These are phyloP conservation scores for Triticum turgidum DNA, from an alignment of 176 grass and related monocot genomes.

Conservation along the genomic window DNA sequence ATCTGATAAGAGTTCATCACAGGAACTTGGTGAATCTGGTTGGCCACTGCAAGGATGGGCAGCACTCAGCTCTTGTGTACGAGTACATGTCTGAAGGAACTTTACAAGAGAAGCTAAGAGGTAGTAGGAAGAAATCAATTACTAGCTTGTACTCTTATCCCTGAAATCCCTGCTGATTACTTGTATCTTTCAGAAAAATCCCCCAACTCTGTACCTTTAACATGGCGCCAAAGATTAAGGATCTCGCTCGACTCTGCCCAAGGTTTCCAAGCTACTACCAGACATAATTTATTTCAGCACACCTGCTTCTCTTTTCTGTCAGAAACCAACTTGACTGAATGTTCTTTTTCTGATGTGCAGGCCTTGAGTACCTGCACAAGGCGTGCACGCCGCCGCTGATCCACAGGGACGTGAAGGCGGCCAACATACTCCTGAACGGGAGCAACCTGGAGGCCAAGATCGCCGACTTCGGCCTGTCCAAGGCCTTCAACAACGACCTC, in stretches of 20 bases:
- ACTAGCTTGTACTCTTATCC: background rate
- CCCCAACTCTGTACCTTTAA: conserved; percentile 15
- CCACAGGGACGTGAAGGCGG: conserved; percentile 60
- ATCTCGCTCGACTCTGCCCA: conserved; percentile 60
- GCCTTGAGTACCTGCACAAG: conserved; percentile 58
- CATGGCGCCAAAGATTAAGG: conserved; percentile 38
- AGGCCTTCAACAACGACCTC: conserved; percentile 41
- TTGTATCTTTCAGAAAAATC: conserved; percentile 22
- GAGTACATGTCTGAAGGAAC: conserved; percentile 62
- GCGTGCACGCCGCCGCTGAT: conserved; percentile 38
- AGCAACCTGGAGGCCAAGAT: conserved; percentile 55
- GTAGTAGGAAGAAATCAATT: conserved; percentile 13
- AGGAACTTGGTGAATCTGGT: conserved; percentile 60
- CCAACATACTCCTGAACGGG: conserved; percentile 51
- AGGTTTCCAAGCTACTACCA: conserved; percentile 18
- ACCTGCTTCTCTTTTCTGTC: background rate
- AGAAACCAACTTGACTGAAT: background rate
- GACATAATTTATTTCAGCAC: background rate
- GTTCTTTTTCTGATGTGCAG: background rate
- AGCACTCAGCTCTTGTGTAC: conserved; percentile 41
- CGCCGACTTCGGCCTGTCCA: conserved; percentile 59
- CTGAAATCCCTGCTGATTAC: background rate
- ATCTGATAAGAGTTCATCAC: conserved; percentile 55
- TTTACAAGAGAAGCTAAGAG: conserved; percentile 50
- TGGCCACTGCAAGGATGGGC: conserved; percentile 57